phyloP scores from a whole-genome alignment of 495 filamentous ascomycete species.

The Chlorociboria aeruginascens region DNA sequence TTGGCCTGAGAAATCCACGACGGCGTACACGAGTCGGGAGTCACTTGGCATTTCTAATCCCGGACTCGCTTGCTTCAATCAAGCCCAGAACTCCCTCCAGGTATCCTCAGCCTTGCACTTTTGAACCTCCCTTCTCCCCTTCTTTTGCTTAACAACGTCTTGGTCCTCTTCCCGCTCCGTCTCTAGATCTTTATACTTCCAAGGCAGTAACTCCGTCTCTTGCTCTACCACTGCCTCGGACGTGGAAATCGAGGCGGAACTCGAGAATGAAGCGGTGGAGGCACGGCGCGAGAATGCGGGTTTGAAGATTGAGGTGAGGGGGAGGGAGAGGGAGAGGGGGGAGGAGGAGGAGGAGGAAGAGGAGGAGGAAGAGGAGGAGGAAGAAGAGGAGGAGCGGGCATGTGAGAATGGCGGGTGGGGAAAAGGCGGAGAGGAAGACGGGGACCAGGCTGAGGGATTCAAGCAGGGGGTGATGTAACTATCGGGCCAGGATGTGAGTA shows the following conservation, averaged over 20 bases:
- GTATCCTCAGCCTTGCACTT: background rate
- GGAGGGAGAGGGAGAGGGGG: background rate
- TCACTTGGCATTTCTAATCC: background rate
- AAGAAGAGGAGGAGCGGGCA: background rate
- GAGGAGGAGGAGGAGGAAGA: background rate
- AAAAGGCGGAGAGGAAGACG: background rate
- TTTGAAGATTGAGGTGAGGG: background rate
- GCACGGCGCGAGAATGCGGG: background rate
- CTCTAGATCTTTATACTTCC: background rate
- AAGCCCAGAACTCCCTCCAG: conserved; percentile 13
- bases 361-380: background rate
- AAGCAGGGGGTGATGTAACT: background rate
- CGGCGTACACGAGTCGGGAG: background rate
- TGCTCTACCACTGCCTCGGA: background rate
- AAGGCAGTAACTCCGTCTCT: conserved; percentile 10
- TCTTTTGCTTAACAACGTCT: conserved; percentile 8
- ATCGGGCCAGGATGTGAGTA: conserved; percentile 1
- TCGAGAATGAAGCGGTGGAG: background rate
- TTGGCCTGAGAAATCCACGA: background rate
- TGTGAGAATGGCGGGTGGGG: background rate
- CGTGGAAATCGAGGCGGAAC: background rate
- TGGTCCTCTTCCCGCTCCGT: background rate
- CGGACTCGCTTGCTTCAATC: background rate
- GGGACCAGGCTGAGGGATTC: background rate
- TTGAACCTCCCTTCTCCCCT: background rate